phyloP scores from a whole-genome alignment of 1,284 basidiomycete species.

The Leccinum fuscescens region DNA sequence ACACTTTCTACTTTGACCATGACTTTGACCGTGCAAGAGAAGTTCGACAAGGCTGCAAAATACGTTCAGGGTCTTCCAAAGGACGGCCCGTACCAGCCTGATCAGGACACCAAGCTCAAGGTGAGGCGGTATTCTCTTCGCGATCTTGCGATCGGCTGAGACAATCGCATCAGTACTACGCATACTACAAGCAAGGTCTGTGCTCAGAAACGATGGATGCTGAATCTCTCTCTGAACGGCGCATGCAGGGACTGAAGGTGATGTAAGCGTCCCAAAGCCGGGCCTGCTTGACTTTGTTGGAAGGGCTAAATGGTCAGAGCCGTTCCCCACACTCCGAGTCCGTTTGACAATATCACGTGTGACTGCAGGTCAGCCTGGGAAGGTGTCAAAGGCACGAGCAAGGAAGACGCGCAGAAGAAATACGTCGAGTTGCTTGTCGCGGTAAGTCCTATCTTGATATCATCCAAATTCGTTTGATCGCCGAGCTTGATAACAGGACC shows the following conservation, averaged over 20 bases:
- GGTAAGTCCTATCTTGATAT: conserved; percentile 43
- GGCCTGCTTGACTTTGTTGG: conserved; percentile 79
- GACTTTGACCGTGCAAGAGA: conserved; percentile 52
- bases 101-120: conserved; percentile 73
- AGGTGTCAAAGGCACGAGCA: conserved; percentile 64
- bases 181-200: conserved; percentile 86
- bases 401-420: conserved; percentile 66
- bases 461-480: not conserved
- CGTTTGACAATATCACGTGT: not conserved
- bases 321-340: not conserved
- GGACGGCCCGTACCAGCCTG: conserved; percentile 74
- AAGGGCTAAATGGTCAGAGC: conserved; percentile 77
- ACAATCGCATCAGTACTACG: conserved; percentile 76
- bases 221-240: not conserved
- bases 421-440: conserved; percentile 75
- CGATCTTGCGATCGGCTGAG: conserved; percentile 12
- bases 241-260: conserved; percentile 69
- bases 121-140: conserved; percentile 43
- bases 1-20: conserved; percentile 13
- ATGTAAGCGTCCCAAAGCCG: conserved; percentile 62
- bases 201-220: not conserved
- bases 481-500: conserved; percentile 13
- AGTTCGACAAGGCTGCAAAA: conserved; percentile 78
- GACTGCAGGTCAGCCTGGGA: conserved; percentile 79
- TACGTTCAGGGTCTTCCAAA: conserved; percentile 75